These are phyloP conservation scores for Platanthera guangdongensis DNA, from an alignment of 106 monocot genomes.

Conservation along the genomic window DNA sequence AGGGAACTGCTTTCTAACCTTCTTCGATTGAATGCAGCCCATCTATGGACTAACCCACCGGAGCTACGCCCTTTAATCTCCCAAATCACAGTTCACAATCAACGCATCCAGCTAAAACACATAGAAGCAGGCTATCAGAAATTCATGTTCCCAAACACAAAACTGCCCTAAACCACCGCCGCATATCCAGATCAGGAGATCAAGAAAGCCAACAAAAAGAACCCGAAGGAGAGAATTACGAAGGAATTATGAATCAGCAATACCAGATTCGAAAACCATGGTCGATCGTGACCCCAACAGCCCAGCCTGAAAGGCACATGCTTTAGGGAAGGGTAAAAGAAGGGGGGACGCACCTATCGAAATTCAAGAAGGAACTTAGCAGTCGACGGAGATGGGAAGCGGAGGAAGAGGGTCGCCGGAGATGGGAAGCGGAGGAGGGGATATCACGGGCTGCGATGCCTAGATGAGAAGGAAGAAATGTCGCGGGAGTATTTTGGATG, in stretches of 20 bases:
- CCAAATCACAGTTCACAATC: constrained; percentile 7
- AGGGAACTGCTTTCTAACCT: constrained; percentile 29
- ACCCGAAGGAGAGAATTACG: not conserved
- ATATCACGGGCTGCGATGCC: too few relatives aligned
- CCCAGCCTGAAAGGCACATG: not conserved
- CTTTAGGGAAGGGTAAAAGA: not conserved
- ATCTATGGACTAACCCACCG: constrained; percentile 21
- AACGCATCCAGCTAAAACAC: constrained; percentile 2
- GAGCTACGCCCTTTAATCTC: not conserved
- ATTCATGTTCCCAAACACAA: not conserved
- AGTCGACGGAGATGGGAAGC: too few relatives aligned
- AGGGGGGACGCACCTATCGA: not conserved
- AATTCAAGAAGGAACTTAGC: not conserved
- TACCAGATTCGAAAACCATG: not conserved
- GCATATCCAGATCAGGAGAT: not conserved
- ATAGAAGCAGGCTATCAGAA: not conserved
- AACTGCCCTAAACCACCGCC: not conserved
- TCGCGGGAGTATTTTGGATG: too few relatives aligned
- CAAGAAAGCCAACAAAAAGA: not conserved
- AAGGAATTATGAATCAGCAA: not conserved
- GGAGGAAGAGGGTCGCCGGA: too few relatives aligned
- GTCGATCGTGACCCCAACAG: not conserved
- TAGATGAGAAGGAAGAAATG: too few relatives aligned
- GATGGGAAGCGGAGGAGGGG: too few relatives aligned
- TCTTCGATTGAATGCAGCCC: constrained; percentile 77